Base-by-base conservation (phyloP, 1,139 yeast species). In the Ogataea hybrid region DNA sequence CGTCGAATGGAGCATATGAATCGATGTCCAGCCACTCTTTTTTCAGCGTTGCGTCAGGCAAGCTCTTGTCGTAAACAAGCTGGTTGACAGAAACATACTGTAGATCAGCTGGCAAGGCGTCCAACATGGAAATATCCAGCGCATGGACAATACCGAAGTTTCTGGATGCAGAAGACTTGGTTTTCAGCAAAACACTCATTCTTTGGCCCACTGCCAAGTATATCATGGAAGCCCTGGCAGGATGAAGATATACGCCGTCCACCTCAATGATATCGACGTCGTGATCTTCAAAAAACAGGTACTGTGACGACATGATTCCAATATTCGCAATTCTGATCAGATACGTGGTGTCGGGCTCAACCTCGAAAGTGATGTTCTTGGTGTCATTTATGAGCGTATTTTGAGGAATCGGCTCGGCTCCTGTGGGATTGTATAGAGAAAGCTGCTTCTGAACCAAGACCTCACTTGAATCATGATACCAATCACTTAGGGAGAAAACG, bases 381-480 rank as follows among this genome's bases (percentile, higher is more conserved):
- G 84, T 71, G 49, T 84, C 84, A 57, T 84, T 83, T 58, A 84
- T 73, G 42, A 84, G 65, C 28, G 78, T 56, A 55, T 77, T 80
- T 49, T 79, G 79, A 6, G 92, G 92, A 44, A 84, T 74, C 28
- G 92, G 92, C 60, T 84, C 94, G 29, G 86, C 88, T 42, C 94
- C 94, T 1, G 90, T 83, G 25, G 94, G 94, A 52, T 84, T 84
- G 58, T 74, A 84, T 49, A 83, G 64, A 37, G 73, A 72, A 57
- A 81, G 62, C 61, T 83, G 84, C 28, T 64, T 61, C 8, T 63
- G 54, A 42, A 70, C 62, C 33, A 82, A 66, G 2, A 63, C 70
- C 14, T 67, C 65, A 42, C 77, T 69, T 33, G 71, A 64, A 23
- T 69, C 62, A 54, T 81, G 86, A 58, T 84, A 84, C 65, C 82